Percentiles rank a stretch among this genome's conserved stretches.
phyloP scores from a whole-genome alignment of 2,329 filamentous ascomycete genomes.

The Curvularia spicifera region DNA sequence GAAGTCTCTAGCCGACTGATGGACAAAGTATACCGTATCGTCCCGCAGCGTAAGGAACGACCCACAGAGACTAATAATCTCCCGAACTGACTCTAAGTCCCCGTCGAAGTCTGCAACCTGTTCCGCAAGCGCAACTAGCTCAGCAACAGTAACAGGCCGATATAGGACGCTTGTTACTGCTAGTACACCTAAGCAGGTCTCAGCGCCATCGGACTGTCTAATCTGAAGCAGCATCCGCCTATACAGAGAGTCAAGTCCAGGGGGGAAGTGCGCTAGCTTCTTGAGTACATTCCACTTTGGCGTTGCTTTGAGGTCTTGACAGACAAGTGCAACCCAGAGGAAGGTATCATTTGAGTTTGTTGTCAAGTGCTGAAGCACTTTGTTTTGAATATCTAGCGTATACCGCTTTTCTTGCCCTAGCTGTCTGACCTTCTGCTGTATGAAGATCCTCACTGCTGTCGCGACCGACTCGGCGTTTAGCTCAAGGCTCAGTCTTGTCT shows the following conservation, averaged over 20 bases:
- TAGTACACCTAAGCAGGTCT: slow-evolving; percentile 49
- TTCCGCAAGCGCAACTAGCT: slow-evolving; percentile 42
- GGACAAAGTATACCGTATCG: slow-evolving; percentile 41
- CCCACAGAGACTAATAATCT: slow-evolving; percentile 48
- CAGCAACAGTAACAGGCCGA: slow-evolving; percentile 48
- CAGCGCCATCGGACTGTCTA: slow-evolving; percentile 29
- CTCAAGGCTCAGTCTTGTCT: slow-evolving; percentile 42
- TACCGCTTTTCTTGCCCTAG: slow-evolving; percentile 26
- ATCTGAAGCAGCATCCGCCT: slow-evolving; percentile 50
- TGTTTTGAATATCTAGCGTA: slow-evolving; percentile 48
- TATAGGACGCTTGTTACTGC: slow-evolving; percentile 38
- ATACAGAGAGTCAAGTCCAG: slow-evolving; percentile 51
- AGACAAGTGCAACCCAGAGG: slow-evolving; percentile 1
- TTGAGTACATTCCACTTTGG: slow-evolving; percentile 18
- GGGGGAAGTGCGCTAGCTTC: slow-evolving; percentile 41
- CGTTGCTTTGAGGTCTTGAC: slow-evolving; percentile 8
- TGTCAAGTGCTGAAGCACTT: slow-evolving; percentile 28
- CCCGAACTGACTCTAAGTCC: slow-evolving; percentile 1
- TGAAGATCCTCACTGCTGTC: slow-evolving; percentile 48
- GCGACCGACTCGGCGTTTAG: slow-evolving; percentile 47
- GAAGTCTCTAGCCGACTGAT: slow-evolving; percentile 56
- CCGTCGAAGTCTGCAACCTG: slow-evolving; percentile 8
- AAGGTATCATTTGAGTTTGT: slow-evolving; percentile 31
- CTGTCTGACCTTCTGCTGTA: slow-evolving; percentile 42
- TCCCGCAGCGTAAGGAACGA: slow-evolving; percentile 37